These are phyloP conservation scores for Macadamia integrifolia DNA, from an alignment of 164 flowering plant genomes.

Conservation along the genomic window DNA sequence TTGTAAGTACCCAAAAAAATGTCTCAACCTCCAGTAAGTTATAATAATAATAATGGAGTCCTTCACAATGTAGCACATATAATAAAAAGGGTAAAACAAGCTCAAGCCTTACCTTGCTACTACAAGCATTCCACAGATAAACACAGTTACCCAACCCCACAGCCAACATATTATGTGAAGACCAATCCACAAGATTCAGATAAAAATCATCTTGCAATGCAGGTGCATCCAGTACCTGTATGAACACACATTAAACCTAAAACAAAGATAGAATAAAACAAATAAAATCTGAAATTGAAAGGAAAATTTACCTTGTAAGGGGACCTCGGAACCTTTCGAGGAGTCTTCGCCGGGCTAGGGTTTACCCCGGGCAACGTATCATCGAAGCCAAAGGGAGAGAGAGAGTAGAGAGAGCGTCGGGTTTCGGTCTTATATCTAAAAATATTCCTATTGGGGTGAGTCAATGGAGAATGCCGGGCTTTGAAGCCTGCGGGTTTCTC, in stretches of 20 bases:
- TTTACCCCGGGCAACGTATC: constrained; percentile 50
- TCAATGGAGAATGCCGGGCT: constrained; percentile 13
- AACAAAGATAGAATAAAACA: constrained; percentile 1
- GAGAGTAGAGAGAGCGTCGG: constrained; percentile 40
- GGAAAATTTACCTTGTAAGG: constrained; percentile 69
- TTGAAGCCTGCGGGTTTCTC: constrained; percentile 29
- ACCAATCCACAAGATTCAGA: constrained; percentile 95
- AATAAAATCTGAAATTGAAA: neutral
- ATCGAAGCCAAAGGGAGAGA: constrained; percentile 65
- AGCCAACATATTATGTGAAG: constrained; percentile 85
- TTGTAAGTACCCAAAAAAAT: no score
- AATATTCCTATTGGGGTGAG: constrained; percentile 53
- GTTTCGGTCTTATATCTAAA: constrained; percentile 87
- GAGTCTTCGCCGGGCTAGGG: constrained; percentile 63
- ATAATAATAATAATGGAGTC: neutral
- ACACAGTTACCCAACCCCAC: constrained; percentile 94
- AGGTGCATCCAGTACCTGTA: constrained; percentile 93
- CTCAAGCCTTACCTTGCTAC: constrained; percentile 67
- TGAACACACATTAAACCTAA: constrained; percentile 1
- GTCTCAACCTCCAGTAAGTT: neutral
- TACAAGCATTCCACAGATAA: constrained; percentile 95
- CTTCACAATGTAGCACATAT: neutral
- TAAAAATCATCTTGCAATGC: constrained; percentile 97
- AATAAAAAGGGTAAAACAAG: neutral
- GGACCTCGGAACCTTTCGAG: constrained; percentile 74